A percentile compares a stretch with the other conserved stretches of the same genome.
Evolutionary conservation across 129 eudicot genomes (phyloP).

Genomic region (Pittosporum tobira): DNA sequence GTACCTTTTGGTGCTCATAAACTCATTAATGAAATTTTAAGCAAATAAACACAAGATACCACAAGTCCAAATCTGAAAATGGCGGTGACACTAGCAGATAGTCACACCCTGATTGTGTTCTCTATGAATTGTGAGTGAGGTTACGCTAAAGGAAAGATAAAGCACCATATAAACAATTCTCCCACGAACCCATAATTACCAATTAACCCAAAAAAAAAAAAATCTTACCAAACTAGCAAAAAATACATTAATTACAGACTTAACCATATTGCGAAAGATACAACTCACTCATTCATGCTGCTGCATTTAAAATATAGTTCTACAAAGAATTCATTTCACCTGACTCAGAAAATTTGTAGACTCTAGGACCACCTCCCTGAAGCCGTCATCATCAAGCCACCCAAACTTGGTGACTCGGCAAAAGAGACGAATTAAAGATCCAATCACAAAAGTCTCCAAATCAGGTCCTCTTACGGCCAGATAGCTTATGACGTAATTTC

Average conservation of each 20-base stretch:
- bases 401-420: slow-evolving; percentile 60
- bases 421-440: slow-evolving; percentile 42
- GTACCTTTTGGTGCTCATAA: too few relatives aligned
- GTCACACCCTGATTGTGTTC: neutral
- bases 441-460: slow-evolving; percentile 48
- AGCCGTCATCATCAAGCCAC: slow-evolving; percentile 56
- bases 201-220: neutral
- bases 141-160: neutral
- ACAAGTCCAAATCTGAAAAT: too few relatives aligned
- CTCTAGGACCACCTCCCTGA: slow-evolving; percentile 50
- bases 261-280: neutral
- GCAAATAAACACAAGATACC: too few relatives aligned
- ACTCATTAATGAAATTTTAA: too few relatives aligned
- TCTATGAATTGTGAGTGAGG: neutral
- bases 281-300: neutral
- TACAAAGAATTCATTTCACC: slow-evolving; percentile 16
- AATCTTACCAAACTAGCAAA: neutral
- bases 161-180: neutral
- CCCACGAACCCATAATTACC: neutral
- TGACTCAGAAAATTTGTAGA: slow-evolving; percentile 45
- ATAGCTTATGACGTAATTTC: slow-evolving; percentile 52
- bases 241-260: neutral
- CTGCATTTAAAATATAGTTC: neutral
- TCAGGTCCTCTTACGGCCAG: slow-evolving; percentile 64
- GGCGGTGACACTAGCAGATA: neutral